Evolutionary conservation across 1,284 basidiomycete genomes (phyloP), one percentile per base, ranked within the genome.

Genomic region (Cutaneotrichosporon cutaneum): DNA sequence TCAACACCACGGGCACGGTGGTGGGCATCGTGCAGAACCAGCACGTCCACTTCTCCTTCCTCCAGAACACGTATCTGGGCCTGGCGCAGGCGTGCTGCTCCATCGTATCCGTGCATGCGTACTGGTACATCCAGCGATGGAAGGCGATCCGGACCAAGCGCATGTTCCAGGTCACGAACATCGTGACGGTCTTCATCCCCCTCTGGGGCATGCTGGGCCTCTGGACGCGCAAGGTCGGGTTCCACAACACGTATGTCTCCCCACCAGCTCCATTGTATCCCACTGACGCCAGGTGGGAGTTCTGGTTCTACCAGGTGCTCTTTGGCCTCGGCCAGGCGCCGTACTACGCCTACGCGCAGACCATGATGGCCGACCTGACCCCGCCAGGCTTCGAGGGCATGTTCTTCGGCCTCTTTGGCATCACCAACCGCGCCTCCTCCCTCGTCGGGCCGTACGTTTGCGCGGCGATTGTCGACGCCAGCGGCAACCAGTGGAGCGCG

Each of bases 121-220:
- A 88, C 73, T 92, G 90, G 89, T 87, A 88, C 69, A 85, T 92
- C 59, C 91, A 94, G 77, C 83, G 81, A 59, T 85, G 87, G 63
- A 90, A 83, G 82, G 87, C 88, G 76, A 85, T 93, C 30, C 69
- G 67, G 5, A 69, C 75, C 18, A 75, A 67, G 58, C 66, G 73
- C 50, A 69, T 70, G 88, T 90, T 92, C 70, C 60, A 60, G 21
- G 84, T 90, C 1, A 90, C 89, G 7, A 90, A 90, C 69, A 82
- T 89, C 1, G 85, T 89, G 11, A 90, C 88, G 4, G 83, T 90
- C 48, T 55, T 90, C 32, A 89, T 92, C 54, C 89, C 90, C 0
- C 81, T 90, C 3, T 92, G 90, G 90, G 90, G 90, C 30, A 88
- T 91, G 87, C 82, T 92, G 53, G 90, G 90, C 0, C 86, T 92